phyloP scores from a whole-genome alignment of 2,329 filamentous ascomycete genomes.

The Chaetothyriales sp. region DNA sequence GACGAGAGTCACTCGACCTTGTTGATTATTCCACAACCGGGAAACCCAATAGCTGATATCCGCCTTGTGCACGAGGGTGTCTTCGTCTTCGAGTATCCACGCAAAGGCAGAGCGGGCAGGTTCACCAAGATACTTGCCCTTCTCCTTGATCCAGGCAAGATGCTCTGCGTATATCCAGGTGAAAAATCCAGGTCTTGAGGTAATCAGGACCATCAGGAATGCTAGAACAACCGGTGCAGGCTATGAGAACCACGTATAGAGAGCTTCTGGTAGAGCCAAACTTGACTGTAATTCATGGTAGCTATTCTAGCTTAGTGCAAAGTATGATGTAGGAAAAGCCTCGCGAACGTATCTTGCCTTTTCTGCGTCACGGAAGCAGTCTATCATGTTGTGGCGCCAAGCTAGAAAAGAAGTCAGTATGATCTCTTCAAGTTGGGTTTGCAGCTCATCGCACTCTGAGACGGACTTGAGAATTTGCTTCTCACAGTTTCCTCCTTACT shows the following conservation, averaged over 20 bases:
- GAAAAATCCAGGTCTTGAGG: slow-evolving; percentile 23
- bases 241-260: neutral
- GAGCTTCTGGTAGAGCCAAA: neutral
- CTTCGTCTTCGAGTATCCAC: slow-evolving; percentile 19
- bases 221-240: neutral
- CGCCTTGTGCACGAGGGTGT: slow-evolving; percentile 14
- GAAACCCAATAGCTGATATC: slow-evolving; percentile 18
- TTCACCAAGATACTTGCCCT: slow-evolving; percentile 15
- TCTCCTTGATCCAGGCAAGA: slow-evolving; percentile 16
- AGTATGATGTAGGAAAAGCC: slow-evolving; percentile 14
- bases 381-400: slow-evolving; percentile 13
- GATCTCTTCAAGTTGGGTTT: neutral
- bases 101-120: slow-evolving; percentile 17
- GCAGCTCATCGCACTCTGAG: slow-evolving; percentile 10
- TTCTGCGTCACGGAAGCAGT: slow-evolving; percentile 17
- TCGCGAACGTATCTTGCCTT: slow-evolving; percentile 16
- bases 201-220: slow-evolving; percentile 16
- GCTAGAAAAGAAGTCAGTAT: neutral
- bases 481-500: slow-evolving; percentile 6
- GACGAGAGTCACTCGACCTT: slow-evolving; percentile 21
- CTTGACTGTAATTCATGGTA: slow-evolving; percentile 12
- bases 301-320: slow-evolving; percentile 11
- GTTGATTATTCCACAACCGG: slow-evolving; percentile 21
- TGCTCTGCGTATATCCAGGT: slow-evolving; percentile 11
- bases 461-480: slow-evolving; percentile 8